A percentile compares a stretch with the other conserved stretches of the same genome.
Conservation (phyloP, 2,329 filamentous ascomycete species). For the Ambrosiella xylebori region DNA sequence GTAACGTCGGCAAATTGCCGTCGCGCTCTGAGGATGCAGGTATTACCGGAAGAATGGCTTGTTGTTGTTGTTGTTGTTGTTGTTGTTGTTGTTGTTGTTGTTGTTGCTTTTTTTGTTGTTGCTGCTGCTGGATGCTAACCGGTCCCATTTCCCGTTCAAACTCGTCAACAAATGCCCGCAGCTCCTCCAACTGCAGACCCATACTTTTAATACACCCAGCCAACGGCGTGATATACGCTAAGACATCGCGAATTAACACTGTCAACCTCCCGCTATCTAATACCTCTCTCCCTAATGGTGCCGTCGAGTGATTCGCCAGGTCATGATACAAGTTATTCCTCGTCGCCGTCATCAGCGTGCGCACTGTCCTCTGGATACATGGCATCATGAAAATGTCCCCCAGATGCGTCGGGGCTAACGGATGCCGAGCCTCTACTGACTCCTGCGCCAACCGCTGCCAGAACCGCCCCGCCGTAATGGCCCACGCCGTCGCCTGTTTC, state of each 20-base stretch:
- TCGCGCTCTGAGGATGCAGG: no score
- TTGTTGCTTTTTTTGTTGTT: no score
- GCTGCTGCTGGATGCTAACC: no score
- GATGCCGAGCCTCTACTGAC: constrained; percentile 16
- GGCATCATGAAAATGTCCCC: constrained; percentile 14
- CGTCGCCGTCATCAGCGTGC: constrained; percentile 21
- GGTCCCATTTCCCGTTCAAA: not conserved
- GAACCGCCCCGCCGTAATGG: constrained; percentile 22
- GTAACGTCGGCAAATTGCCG: no score
- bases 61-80: no score
- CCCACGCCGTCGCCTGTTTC: constrained; percentile 24
- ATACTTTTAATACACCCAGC: constrained; percentile 7
- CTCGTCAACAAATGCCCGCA: not conserved
- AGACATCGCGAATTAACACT: not conserved
- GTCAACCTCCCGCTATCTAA: not conserved
- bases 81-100: no score
- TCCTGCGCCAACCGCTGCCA: constrained; percentile 21
- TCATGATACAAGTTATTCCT: constrained; percentile 22
- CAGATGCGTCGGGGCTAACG: constrained; percentile 14
- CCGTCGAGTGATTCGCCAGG: constrained; percentile 21
- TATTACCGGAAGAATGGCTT: no score
- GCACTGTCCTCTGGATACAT: constrained; percentile 14
- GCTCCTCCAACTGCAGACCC: not conserved
- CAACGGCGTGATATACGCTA: constrained; percentile 22
- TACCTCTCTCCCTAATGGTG: constrained; percentile 16